A percentile compares a stretch with the other conserved stretches of the same genome.
Evolutionary conservation across 345 rosid genomes (phyloP).

Genomic region (Viola odorata): DNA sequence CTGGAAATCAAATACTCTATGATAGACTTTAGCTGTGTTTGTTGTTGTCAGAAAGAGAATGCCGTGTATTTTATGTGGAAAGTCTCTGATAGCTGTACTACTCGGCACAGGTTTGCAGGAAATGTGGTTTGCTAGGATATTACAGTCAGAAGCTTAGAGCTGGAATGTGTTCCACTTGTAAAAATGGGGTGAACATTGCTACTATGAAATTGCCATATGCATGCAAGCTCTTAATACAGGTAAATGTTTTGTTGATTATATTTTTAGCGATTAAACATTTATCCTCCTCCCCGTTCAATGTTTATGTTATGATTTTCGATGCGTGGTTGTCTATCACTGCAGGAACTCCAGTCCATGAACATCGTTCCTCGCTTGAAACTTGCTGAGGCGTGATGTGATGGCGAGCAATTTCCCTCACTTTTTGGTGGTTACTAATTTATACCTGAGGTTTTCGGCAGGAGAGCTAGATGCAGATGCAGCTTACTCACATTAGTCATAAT

Average conservation of each 20-base stretch:
- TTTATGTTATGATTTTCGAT: background rate
- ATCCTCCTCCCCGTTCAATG: background rate
- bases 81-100: background rate
- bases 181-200: conserved; percentile 70
- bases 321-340: conserved; percentile 1
- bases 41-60: too few relatives aligned
- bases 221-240: conserved; percentile 93
- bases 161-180: conserved; percentile 73
- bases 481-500: too few relatives aligned
- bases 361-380: conserved; percentile 63
- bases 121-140: conserved; percentile 85
- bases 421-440: too few relatives aligned
- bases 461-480: too few relatives aligned
- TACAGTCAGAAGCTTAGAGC: conserved; percentile 70
- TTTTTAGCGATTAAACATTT: background rate
- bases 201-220: conserved; percentile 88
- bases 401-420: background rate
- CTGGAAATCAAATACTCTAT: too few relatives aligned
- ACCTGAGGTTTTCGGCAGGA: too few relatives aligned
- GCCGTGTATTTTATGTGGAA: too few relatives aligned
- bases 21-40: too few relatives aligned
- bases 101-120: conserved; percentile 65
- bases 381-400: conserved; percentile 40
- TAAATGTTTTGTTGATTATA: conserved; percentile 10
- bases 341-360: conserved; percentile 91